Conservation (phyloP, 1,284 basidiomycete species). For the Filobasidium uniguttulatum region DNA sequence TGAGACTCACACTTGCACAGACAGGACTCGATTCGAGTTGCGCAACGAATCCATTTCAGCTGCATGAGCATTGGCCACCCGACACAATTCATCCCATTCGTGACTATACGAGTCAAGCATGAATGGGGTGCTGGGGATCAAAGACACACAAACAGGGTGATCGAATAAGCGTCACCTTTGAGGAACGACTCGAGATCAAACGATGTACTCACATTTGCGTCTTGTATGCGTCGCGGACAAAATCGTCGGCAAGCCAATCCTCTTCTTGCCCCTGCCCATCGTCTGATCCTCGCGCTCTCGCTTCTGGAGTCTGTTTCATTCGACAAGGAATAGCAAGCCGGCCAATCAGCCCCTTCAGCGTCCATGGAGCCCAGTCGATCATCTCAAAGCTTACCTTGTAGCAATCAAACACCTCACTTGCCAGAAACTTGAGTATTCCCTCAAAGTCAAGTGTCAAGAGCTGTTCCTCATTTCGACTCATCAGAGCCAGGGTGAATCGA, state of each 20-base stretch:
- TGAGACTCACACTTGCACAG: conserved; percentile 58
- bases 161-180: neutral
- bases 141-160: neutral
- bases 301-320: too few relatives aligned
- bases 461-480: conserved; percentile 74
- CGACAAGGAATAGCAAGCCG: too few relatives aligned
- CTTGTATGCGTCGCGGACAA: conserved; percentile 70
- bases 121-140: conserved; percentile 51
- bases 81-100: conserved; percentile 64
- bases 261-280: too few relatives aligned
- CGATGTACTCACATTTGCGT: conserved; percentile 47
- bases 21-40: conserved; percentile 60
- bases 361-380: too few relatives aligned
- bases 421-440: conserved; percentile 67
- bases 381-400: conserved; percentile 58
- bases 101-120: conserved; percentile 77
- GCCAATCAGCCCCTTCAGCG: too few relatives aligned
- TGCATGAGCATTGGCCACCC: conserved; percentile 59
- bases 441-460: conserved; percentile 74
- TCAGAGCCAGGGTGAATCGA: conserved; percentile 75
- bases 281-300: too few relatives aligned
- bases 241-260: conserved; percentile 59
- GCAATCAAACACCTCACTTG: conserved; percentile 63
- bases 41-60: conserved; percentile 66
- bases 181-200: neutral